phyloP scores from a whole-genome alignment of 495 filamentous ascomycete species.

The Hyaloscypha bicolor region DNA sequence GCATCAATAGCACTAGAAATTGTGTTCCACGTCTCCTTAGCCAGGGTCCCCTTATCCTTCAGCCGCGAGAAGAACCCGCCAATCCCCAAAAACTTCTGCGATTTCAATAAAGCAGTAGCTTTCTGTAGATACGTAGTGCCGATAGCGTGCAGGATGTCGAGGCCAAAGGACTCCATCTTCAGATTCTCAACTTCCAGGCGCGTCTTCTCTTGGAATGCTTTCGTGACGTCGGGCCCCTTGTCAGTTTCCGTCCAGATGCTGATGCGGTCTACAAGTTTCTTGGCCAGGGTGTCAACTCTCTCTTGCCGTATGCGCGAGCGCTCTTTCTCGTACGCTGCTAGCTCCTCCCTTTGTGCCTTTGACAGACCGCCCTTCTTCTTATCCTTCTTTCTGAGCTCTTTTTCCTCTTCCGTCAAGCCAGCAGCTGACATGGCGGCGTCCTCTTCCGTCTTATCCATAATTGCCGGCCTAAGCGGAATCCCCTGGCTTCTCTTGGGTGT shows the following conservation, averaged over 20 bases:
- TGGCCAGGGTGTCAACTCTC: slow-evolving; percentile 78
- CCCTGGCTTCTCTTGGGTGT: slow-evolving; percentile 62
- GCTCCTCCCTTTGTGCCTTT: slow-evolving; percentile 88
- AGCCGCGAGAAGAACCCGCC: slow-evolving; percentile 90
- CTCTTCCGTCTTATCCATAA: slow-evolving; percentile 88
- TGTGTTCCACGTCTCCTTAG: slow-evolving; percentile 98
- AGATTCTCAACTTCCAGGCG: slow-evolving; percentile 95
- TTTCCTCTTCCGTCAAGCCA: slow-evolving; percentile 74
- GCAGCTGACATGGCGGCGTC: slow-evolving; percentile 64
- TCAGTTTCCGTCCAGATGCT: slow-evolving; percentile 98
- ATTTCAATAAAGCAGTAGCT: slow-evolving; percentile 83
- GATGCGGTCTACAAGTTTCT: slow-evolving; percentile 87
- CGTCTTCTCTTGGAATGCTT: slow-evolving; percentile 90
- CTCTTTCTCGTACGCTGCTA: slow-evolving; percentile 86
- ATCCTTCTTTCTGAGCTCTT: slow-evolving; percentile 72
- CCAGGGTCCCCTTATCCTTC: slow-evolving; percentile 95
- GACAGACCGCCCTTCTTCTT: slow-evolving; percentile 86
- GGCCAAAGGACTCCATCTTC: slow-evolving; percentile 98
- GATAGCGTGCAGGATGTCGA: slow-evolving; percentile 96
- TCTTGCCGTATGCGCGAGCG: slow-evolving; percentile 84
- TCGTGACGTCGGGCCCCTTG: slow-evolving; percentile 80
- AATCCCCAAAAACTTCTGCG: slow-evolving; percentile 95
- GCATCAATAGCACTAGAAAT: slow-evolving; percentile 97
- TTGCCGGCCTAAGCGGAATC: slow-evolving; percentile 75
- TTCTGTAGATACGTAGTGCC: slow-evolving; percentile 88